A percentile compares a stretch with the other conserved stretches of the same genome.
Conservation (phyloP, 129 eudicot species). For the Lonicera japonica region DNA sequence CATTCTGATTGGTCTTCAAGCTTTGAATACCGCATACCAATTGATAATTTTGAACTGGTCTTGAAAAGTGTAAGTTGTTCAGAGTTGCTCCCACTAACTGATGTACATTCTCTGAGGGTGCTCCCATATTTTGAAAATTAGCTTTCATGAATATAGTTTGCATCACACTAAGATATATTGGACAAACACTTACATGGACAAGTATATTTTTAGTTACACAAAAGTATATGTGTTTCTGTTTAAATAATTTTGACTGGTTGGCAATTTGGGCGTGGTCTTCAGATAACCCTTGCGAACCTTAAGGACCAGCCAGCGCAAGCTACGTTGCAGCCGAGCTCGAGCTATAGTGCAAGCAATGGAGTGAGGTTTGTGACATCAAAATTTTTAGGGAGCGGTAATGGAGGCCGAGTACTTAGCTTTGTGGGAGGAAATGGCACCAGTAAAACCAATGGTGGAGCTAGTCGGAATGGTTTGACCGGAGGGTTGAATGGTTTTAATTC, state of each 20-base stretch:
- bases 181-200: no score
- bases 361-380: conserved; percentile 70
- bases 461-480: conserved; percentile 28
- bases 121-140: no score
- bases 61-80: no score
- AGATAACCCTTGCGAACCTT: conserved; percentile 72
- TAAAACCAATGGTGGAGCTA: conserved; percentile 33
- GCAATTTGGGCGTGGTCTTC: conserved; percentile 6
- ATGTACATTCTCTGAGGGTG: no score
- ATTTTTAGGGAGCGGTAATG: conserved; percentile 65
- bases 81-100: no score
- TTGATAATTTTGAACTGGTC: no score
- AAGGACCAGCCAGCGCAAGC: conserved; percentile 60
- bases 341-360: conserved; percentile 66
- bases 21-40: no score
- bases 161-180: no score
- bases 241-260: conserved; percentile 7
- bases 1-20: no score
- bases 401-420: conserved; percentile 70
- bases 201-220: neutral
- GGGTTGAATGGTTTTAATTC: conserved; percentile 37
- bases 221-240: neutral
- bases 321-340: conserved; percentile 36
- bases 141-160: no score
- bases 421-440: conserved; percentile 59